Percentiles rank a stretch among this genome's conserved stretches.
These are phyloP conservation scores for Pontederia paniculata DNA, from an alignment of 176 grass and related monocot species.

Conservation along the genomic window DNA sequence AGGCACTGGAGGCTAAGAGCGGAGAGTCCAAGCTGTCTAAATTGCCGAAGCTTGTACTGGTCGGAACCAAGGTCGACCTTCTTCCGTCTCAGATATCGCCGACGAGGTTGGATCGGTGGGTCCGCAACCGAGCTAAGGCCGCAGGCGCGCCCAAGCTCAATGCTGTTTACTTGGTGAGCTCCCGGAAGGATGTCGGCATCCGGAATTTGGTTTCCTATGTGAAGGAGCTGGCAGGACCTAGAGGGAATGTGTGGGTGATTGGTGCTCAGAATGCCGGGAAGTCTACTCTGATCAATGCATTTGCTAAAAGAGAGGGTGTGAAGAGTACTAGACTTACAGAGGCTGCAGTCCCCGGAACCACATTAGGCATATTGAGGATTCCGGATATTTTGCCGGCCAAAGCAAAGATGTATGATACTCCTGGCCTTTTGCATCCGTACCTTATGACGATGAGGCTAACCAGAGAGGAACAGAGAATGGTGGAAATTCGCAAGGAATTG, in stretches of 20 bases:
- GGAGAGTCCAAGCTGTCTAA: slow-evolving; percentile 38
- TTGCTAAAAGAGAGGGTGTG: slow-evolving; percentile 72
- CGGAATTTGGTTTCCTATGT: slow-evolving; percentile 74
- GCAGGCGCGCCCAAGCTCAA: slow-evolving; percentile 68
- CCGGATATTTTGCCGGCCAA: slow-evolving; percentile 80
- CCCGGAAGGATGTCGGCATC: slow-evolving; percentile 72
- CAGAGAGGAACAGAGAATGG: slow-evolving; percentile 75
- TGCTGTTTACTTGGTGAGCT: slow-evolving; percentile 63
- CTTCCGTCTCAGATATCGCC: slow-evolving; percentile 71
- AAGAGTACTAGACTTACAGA: slow-evolving; percentile 69
- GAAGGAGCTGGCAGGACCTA: slow-evolving; percentile 65
- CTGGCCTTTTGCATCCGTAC: slow-evolving; percentile 77
- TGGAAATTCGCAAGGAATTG: slow-evolving; percentile 82
- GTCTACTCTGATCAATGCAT: slow-evolving; percentile 85
- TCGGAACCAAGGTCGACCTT: slow-evolving; percentile 69
- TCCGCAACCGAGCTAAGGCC: slow-evolving; percentile 64
- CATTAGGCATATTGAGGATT: slow-evolving; percentile 74
- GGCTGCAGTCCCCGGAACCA: slow-evolving; percentile 78
- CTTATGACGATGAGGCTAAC: slow-evolving; percentile 67
- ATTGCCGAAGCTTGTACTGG: slow-evolving; percentile 69
- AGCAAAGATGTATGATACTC: slow-evolving; percentile 95
- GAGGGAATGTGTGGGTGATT: slow-evolving; percentile 93
- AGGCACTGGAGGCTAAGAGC: slow-evolving; percentile 46
- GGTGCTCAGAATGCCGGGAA: slow-evolving; percentile 96
- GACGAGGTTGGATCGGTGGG: slow-evolving; percentile 66